These are phyloP conservation scores for Claviceps africana DNA, from an alignment of 2,329 filamentous ascomycete species.

Conservation along the genomic window DNA sequence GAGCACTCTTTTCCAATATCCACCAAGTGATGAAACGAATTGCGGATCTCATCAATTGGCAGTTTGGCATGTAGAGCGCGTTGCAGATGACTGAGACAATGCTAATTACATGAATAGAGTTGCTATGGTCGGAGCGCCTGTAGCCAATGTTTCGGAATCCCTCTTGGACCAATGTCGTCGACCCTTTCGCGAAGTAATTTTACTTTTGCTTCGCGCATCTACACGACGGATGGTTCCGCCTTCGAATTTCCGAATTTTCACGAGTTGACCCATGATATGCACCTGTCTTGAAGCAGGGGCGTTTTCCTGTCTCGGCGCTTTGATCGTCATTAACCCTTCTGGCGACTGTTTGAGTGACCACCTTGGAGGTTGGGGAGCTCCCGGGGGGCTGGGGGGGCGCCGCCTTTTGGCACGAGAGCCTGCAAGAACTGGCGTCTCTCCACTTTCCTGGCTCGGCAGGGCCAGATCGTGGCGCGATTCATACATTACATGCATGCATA, in stretches of 20 bases:
- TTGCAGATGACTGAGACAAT: neutral
- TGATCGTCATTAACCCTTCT: neutral
- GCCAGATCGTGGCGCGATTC: neutral
- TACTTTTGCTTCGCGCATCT: neutral
- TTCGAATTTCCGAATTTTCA: neutral
- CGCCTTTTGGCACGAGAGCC: neutral
- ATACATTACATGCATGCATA: neutral
- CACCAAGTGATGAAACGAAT: neutral
- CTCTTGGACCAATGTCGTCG: neutral
- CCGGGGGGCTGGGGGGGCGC: too few relatives aligned
- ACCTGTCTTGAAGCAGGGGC: neutral
- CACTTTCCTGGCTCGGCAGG: neutral
- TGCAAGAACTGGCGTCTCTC: neutral
- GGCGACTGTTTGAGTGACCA: neutral
- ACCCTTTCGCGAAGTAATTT: neutral
- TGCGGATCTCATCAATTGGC: neutral
- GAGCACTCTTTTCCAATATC: neutral
- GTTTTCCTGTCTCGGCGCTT: neutral
- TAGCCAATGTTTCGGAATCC: neutral
- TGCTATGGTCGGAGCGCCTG: neutral
- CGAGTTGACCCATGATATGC: neutral
- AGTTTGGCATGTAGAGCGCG: neutral
- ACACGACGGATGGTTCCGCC: neutral
- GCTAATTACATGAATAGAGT: neutral
- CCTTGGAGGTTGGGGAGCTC: too few relatives aligned